phyloP scores from a whole-genome alignment of 192 early-diverging fungal genomes.

The Pilobolus umbonatus region DNA sequence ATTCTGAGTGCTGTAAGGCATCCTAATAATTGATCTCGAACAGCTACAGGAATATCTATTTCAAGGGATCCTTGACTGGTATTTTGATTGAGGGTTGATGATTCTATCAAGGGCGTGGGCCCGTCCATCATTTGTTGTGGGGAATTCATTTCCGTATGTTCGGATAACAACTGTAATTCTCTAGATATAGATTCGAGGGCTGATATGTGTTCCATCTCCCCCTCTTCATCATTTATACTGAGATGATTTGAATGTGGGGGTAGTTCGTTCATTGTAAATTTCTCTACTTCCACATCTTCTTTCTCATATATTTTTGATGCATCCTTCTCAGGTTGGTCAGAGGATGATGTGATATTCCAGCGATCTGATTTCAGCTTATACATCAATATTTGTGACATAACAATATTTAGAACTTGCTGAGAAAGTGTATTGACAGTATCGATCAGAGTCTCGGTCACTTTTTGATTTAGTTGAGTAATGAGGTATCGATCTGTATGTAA shows the following conservation, averaged over 20 bases:
- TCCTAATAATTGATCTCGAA: slow-evolving; percentile 4
- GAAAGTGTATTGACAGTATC: slow-evolving; percentile 2
- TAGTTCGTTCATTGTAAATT: neutral
- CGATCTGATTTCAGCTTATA: neutral
- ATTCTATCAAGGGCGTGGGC: neutral
- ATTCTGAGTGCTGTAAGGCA: slow-evolving; percentile 13
- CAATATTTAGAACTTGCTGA: slow-evolving; percentile 10
- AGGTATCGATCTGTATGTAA: slow-evolving; percentile 15
- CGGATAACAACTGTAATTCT: neutral
- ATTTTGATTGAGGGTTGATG: neutral
- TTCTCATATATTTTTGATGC: neutral
- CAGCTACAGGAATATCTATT: slow-evolving; percentile 3
- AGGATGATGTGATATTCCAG: neutral
- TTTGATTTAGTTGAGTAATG: neutral
- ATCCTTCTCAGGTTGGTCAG: neutral
- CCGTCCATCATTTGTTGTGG: neutral
- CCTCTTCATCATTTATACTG: no score
- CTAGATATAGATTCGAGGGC: no score
- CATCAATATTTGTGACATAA: slow-evolving; percentile 18
- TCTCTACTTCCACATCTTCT: neutral
- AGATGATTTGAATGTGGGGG: neutral
- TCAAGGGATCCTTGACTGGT: neutral
- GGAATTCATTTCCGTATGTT: neutral
- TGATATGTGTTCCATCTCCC: no score
- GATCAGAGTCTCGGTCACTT: slow-evolving; percentile 27